These are phyloP conservation scores for Phanerochaete carnosa DNA, from an alignment of 768 basidiomycete genomes.

Conservation along the genomic window DNA sequence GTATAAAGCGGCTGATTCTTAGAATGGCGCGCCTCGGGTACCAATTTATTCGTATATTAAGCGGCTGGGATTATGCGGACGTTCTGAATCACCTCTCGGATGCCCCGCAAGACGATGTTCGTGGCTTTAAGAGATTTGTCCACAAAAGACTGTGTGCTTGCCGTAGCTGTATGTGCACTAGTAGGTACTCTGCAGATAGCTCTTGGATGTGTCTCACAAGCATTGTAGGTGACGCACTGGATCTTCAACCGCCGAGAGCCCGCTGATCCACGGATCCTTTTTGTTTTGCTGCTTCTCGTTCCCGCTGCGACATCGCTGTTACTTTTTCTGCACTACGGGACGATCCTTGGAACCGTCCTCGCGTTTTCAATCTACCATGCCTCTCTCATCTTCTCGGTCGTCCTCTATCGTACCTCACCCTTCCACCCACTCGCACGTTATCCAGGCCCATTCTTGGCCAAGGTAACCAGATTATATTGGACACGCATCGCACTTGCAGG, in stretches of 20 bases:
- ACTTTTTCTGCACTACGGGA: neutral
- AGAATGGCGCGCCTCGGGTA: too few relatives aligned
- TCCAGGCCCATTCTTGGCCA: constrained; percentile 45
- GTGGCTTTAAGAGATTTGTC: too few relatives aligned
- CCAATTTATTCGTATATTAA: too few relatives aligned
- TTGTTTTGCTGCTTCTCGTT: neutral
- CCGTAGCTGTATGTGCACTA: too few relatives aligned
- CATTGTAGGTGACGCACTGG: neutral
- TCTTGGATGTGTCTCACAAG: too few relatives aligned
- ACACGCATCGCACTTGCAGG: constrained; percentile 29
- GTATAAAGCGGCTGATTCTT: too few relatives aligned
- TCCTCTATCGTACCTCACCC: constrained; percentile 47
- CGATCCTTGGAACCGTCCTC: neutral
- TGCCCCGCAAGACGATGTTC: too few relatives aligned
- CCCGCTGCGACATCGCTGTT: neutral
- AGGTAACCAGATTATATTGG: constrained; percentile 37
- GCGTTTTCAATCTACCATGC: neutral
- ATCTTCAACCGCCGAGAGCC: constrained; percentile 9
- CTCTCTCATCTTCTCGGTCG: constrained; percentile 1
- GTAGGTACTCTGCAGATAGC: too few relatives aligned
- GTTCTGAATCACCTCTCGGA: too few relatives aligned
- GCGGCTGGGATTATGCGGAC: too few relatives aligned
- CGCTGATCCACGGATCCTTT: neutral
- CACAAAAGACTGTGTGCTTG: too few relatives aligned
- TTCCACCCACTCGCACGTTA: constrained; percentile 50